Evolutionary conservation across 768 basidiomycete genomes (phyloP).

Genomic region (Lactarius deliciosus): DNA sequence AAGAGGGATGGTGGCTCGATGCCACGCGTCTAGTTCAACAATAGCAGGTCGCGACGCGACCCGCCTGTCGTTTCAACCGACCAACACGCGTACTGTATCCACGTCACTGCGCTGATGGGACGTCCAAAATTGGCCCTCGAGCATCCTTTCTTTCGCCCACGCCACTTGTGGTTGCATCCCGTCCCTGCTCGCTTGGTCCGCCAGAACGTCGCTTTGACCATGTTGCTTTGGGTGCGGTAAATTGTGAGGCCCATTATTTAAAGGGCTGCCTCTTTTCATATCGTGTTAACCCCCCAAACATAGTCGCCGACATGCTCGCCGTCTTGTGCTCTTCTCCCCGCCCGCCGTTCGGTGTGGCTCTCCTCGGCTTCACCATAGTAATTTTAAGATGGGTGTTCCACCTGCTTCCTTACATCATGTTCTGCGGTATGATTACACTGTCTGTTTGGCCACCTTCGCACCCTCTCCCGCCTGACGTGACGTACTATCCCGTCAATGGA

Average conservation of each 20-base stretch:
- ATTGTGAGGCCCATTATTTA: not conserved
- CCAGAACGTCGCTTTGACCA: constrained; percentile 7
- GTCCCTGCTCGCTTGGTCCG: constrained; percentile 5
- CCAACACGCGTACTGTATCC: not conserved
- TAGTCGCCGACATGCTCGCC: constrained; percentile 16
- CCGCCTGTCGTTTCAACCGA: not conserved
- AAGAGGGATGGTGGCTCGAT: not conserved
- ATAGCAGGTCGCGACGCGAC: not conserved
- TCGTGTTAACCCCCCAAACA: not conserved
- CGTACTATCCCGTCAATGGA: constrained; percentile 3
- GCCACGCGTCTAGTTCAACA: not conserved
- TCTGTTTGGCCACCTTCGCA: constrained; percentile 15
- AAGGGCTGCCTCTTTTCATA: not conserved
- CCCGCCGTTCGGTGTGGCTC: constrained; percentile 22
- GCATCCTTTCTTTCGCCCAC: not conserved
- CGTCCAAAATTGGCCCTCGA: not conserved
- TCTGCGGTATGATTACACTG: constrained; percentile 15
- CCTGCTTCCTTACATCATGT: constrained; percentile 14
- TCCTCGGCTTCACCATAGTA: constrained; percentile 15
- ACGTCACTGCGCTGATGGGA: not conserved
- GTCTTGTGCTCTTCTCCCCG: constrained; percentile 14
- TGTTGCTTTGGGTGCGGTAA: constrained; percentile 6
- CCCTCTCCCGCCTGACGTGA: not conserved
- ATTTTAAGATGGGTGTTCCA: constrained; percentile 12
- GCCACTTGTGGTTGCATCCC: not conserved